Conservation (phyloP, 352 stramenopile species). For the Globisporangium mamillatum region DNA sequence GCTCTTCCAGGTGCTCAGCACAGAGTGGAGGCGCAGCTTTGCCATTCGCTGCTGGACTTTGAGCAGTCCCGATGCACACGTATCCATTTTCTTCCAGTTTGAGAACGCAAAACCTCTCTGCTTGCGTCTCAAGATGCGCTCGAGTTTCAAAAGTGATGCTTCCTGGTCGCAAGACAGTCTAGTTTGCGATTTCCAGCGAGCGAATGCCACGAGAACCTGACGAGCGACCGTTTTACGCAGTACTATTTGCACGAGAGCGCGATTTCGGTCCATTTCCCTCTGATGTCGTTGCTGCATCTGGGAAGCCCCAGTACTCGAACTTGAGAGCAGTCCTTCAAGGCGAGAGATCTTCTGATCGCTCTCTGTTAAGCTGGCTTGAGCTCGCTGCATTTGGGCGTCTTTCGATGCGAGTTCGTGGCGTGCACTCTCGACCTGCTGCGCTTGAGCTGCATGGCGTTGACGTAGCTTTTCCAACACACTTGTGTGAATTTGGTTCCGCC, state of each 20-base stretch:
- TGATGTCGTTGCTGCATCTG: not conserved
- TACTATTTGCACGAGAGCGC: not conserved
- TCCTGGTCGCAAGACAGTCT: conserved; percentile 6
- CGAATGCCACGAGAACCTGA: conserved; percentile 16
- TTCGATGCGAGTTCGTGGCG: not conserved
- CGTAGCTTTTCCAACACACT: not conserved
- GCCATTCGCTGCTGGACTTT: conserved; percentile 6
- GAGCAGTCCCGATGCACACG: not conserved
- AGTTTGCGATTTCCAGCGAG: conserved; percentile 23
- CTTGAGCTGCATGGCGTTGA: not conserved
- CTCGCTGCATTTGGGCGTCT: conserved; percentile 1
- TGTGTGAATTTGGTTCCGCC: conserved; percentile 7
- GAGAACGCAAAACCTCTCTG: conserved; percentile 21
- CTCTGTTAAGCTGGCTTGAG: conserved; percentile 3
- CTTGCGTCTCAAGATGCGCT: conserved; percentile 20
- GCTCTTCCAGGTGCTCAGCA: conserved; percentile 8
- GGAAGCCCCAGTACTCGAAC: not conserved
- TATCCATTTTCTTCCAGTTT: conserved; percentile 26
- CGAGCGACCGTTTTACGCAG: not conserved
- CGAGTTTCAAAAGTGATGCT: conserved; percentile 13
- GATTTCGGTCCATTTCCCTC: not conserved
- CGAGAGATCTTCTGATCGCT: not conserved
- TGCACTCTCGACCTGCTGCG: not conserved
- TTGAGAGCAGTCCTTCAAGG: conserved; percentile 3
- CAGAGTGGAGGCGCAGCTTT: not conserved